Percentiles rank a stretch among this genome's conserved stretches.
Evolutionary conservation across 768 basidiomycete species (phyloP).

Genomic region (Lyophyllum shimeji): DNA sequence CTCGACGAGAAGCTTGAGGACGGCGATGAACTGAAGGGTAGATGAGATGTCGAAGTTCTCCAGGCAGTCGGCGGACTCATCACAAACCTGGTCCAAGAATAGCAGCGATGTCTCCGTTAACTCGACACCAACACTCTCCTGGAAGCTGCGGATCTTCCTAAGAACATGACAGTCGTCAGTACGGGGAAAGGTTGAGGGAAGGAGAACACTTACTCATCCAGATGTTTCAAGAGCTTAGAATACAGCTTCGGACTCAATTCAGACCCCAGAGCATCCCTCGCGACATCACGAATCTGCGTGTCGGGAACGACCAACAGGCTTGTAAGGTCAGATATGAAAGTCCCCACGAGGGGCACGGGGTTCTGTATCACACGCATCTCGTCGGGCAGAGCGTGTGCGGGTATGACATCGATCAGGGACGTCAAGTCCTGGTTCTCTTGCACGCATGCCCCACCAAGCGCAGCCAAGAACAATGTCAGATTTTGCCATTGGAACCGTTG

Average conservation of each 20-base stretch:
- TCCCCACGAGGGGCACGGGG: slow-evolving; percentile 56
- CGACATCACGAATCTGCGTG: slow-evolving; percentile 71
- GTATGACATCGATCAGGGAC: slow-evolving; percentile 54
- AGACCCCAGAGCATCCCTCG: slow-evolving; percentile 75
- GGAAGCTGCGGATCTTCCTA: slow-evolving; percentile 54
- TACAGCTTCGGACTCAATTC: slow-evolving; percentile 77
- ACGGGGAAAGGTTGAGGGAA: neutral
- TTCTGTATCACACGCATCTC: slow-evolving; percentile 64
- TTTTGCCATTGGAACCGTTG: slow-evolving; percentile 84
- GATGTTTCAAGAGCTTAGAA: slow-evolving; percentile 60
- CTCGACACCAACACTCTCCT: slow-evolving; percentile 44
- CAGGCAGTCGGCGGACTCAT: neutral
- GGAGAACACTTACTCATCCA: slow-evolving; percentile 65
- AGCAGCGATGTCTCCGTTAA: slow-evolving; percentile 41
- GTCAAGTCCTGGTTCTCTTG: slow-evolving; percentile 49
- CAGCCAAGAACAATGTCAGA: slow-evolving; percentile 72
- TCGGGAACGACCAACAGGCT: slow-evolving; percentile 64
- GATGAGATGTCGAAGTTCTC: neutral
- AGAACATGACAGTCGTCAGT: neutral
- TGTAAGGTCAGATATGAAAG: slow-evolving; percentile 70
- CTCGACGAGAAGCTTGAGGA: slow-evolving; percentile 79
- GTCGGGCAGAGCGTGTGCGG: slow-evolving; percentile 63
- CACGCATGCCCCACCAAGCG: slow-evolving; percentile 67
- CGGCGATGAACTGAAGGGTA: slow-evolving; percentile 60
- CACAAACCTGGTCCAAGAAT: slow-evolving; percentile 72